These are phyloP conservation scores for Obelidium mucronatum DNA, from an alignment of 192 early-diverging fungal species.

Conservation along the genomic window DNA sequence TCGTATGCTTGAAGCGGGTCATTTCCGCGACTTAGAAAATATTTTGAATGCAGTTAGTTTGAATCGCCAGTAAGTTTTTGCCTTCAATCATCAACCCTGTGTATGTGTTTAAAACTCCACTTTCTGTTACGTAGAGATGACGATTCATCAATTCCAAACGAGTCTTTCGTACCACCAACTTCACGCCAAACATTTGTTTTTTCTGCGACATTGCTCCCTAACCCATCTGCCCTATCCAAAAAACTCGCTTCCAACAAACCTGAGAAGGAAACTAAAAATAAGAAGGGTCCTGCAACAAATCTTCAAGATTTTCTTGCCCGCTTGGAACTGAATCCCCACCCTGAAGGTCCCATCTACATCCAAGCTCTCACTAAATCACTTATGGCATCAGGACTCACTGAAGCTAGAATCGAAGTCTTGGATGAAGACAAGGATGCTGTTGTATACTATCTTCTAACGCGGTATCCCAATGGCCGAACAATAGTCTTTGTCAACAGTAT, in stretches of 20 bases:
- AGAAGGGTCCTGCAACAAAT: constrained; percentile 57
- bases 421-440: constrained; percentile 74
- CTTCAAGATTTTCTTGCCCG: constrained; percentile 58
- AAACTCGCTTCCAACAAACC: constrained; percentile 25
- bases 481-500: constrained; percentile 97
- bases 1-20: constrained; percentile 91
- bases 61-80: constrained; percentile 16
- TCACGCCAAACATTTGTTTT: constrained; percentile 89
- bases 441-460: constrained; percentile 86
- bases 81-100: not conserved
- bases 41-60: constrained; percentile 61
- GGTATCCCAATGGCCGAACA: constrained; percentile 84
- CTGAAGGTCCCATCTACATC: constrained; percentile 72
- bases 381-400: constrained; percentile 75
- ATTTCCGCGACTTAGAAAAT: constrained; percentile 81
- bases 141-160: not conserved
- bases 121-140: not conserved
- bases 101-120: not conserved
- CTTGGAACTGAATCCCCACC: constrained; percentile 12
- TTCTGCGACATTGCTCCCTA: constrained; percentile 80
- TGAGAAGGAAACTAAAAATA: constrained; percentile 29
- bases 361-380: constrained; percentile 72
- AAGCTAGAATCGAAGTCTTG: constrained; percentile 88
- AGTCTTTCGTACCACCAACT: not conserved
- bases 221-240: constrained; percentile 15